Percentiles rank a stretch among this genome's conserved stretches.
phyloP scores from a whole-genome alignment of 306 rosid species.

The Trichosanthes truncata region DNA sequence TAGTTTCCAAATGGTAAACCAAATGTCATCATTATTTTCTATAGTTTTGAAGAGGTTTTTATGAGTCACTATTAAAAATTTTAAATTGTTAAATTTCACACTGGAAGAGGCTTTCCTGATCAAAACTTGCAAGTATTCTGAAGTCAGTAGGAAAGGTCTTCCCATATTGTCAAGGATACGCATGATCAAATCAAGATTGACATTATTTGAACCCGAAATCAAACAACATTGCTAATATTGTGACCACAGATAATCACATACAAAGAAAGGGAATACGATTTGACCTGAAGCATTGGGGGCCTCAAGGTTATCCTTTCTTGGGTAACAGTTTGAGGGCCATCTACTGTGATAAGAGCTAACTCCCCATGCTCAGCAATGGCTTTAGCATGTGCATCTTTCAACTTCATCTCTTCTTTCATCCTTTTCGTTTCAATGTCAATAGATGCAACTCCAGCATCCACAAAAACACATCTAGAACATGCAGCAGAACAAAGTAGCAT shows the following conservation, averaged over 20 bases:
- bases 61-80: background rate
- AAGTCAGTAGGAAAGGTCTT: background rate
- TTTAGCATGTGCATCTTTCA: constrained; percentile 61
- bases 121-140: background rate
- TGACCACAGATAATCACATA: background rate
- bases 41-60: background rate
- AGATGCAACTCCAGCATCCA: constrained; percentile 86
- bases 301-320: constrained; percentile 80
- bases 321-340: constrained; percentile 48
- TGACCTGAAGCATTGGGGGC: constrained; percentile 97
- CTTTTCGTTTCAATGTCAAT: constrained; percentile 79
- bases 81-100: background rate
- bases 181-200: background rate
- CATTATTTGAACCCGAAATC: background rate
- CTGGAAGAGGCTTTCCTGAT: background rate
- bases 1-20: background rate
- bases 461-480: constrained; percentile 75
- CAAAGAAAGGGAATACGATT: background rate
- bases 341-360: constrained; percentile 78
- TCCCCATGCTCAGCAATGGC: constrained; percentile 85
- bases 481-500: constrained; percentile 11
- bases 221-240: background rate
- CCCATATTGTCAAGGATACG: background rate
- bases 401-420: constrained; percentile 82
- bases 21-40: background rate